These are phyloP conservation scores for Solanum sitiens DNA, from an alignment of 257 asterid species.

Conservation along the genomic window DNA sequence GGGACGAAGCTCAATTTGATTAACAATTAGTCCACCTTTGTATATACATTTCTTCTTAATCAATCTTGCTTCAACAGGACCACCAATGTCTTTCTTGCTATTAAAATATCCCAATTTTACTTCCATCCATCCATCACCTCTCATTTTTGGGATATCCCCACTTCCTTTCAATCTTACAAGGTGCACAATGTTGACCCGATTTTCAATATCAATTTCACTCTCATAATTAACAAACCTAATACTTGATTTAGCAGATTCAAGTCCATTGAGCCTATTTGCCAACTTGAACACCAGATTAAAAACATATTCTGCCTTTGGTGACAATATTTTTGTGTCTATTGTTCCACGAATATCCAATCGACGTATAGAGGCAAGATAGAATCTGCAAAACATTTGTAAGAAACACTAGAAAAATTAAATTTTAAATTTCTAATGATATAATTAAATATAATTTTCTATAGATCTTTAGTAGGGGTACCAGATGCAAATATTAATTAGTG, in stretches of 20 bases:
- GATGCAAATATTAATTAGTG: neutral
- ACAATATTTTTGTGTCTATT: neutral
- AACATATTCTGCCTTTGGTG: neutral
- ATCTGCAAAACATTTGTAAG: neutral
- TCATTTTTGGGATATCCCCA: neutral
- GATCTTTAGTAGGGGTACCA: neutral
- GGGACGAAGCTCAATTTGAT: neutral
- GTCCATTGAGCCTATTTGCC: slow-evolving; percentile 19
- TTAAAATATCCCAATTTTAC: neutral
- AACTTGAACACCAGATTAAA: slow-evolving; percentile 8
- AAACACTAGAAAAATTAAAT: neutral
- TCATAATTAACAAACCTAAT: neutral
- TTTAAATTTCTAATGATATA: neutral
- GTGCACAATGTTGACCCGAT: neutral
- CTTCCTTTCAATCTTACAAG: neutral
- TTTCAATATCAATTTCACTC: neutral
- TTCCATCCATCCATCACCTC: neutral
- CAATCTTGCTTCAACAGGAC: neutral
- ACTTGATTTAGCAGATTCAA: neutral
- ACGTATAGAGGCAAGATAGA: no score
- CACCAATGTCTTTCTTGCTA: neutral
- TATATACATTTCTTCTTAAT: neutral
- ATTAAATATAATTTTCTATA: neutral
- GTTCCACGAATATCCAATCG: neutral
- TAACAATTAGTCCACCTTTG: neutral